Evolutionary conservation across 495 filamentous ascomycete genomes (phyloP).

Genomic region (Tuber melanosporum): DNA sequence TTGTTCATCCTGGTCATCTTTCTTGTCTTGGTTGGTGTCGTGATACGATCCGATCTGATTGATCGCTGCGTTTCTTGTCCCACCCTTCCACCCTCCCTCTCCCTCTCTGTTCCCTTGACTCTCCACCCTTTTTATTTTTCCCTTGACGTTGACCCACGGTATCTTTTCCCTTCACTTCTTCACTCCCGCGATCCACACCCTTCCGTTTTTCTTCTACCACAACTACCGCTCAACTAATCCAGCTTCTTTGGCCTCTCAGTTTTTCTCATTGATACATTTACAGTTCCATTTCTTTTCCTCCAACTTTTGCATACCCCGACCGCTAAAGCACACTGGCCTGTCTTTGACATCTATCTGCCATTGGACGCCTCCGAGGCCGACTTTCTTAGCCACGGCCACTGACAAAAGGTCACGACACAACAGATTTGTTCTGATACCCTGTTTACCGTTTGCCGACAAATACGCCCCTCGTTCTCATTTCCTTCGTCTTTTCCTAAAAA

Average conservation of each 20-base stretch:
- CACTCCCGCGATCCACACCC: constrained; percentile 8
- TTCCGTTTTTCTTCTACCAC: constrained; percentile 13
- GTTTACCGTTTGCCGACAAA: constrained; percentile 1
- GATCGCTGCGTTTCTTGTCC: constrained; percentile 16
- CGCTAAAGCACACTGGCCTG: not conserved
- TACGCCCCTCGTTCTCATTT: constrained; percentile 17
- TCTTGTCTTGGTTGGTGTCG: constrained; percentile 8
- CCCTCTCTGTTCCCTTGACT: constrained; percentile 20
- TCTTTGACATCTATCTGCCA: not conserved
- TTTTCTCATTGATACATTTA: not conserved
- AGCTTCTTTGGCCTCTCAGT: constrained; percentile 11
- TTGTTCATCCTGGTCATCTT: constrained; percentile 2
- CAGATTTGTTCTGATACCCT: not conserved
- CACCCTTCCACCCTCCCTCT: constrained; percentile 15
- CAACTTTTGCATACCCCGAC: not conserved
- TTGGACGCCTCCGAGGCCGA: not conserved
- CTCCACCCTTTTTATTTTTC: constrained; percentile 37
- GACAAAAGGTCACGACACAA: not conserved
- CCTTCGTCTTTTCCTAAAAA: constrained; percentile 19
- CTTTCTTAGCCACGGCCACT: not conserved
- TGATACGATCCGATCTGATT: constrained; percentile 34
- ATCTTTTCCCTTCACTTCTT: constrained; percentile 20
- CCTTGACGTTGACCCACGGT: constrained; percentile 6
- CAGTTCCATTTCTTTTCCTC: not conserved
- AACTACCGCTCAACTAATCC: constrained; percentile 10